Percentiles rank a stretch among this genome's conserved stretches.
These are phyloP conservation scores for Craspedostauros australis DNA, from an alignment of 108 stramenopile species.

Conservation along the genomic window DNA sequence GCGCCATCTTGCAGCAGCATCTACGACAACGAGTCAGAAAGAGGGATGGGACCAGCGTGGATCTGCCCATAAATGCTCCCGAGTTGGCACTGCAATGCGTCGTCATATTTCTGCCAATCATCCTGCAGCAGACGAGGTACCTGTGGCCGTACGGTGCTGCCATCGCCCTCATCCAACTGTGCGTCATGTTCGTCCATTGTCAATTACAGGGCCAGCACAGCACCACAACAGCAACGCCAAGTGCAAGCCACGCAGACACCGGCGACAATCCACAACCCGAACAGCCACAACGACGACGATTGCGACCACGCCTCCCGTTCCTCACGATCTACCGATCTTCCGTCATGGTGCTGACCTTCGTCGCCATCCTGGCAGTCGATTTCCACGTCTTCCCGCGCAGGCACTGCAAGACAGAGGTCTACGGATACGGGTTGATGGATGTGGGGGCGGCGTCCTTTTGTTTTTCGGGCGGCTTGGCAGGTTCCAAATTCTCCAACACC, in stretches of 20 bases:
- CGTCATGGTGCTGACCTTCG: constrained; percentile 70
- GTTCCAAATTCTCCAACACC: constrained; percentile 31
- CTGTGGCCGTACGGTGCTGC: constrained; percentile 40
- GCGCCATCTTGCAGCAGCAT: too few relatives aligned
- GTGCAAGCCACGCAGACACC: background rate
- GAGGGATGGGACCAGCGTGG: background rate
- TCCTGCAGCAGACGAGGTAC: constrained; percentile 46
- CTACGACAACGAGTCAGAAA: too few relatives aligned
- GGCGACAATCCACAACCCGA: background rate
- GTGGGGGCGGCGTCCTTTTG: constrained; percentile 90
- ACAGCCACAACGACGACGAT: background rate
- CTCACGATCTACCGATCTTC: constrained; percentile 66
- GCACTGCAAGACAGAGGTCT: constrained; percentile 88
- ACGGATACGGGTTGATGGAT: constrained; percentile 95
- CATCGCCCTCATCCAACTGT: constrained; percentile 8
- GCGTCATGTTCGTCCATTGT: background rate
- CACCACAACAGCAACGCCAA: background rate
- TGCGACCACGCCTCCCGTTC: constrained; percentile 1
- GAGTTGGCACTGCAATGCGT: constrained; percentile 33
- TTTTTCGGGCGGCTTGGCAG: constrained; percentile 69
- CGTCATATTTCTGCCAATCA: constrained; percentile 60
- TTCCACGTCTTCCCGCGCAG: constrained; percentile 90
- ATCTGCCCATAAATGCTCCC: constrained; percentile 12
- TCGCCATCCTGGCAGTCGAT: constrained; percentile 90
- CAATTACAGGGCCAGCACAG: background rate